A percentile compares a stretch with the other conserved stretches of the same genome.
Conservation (phyloP, 2,329 filamentous ascomycete genomes). For the Colletotrichum tanaceti region DNA sequence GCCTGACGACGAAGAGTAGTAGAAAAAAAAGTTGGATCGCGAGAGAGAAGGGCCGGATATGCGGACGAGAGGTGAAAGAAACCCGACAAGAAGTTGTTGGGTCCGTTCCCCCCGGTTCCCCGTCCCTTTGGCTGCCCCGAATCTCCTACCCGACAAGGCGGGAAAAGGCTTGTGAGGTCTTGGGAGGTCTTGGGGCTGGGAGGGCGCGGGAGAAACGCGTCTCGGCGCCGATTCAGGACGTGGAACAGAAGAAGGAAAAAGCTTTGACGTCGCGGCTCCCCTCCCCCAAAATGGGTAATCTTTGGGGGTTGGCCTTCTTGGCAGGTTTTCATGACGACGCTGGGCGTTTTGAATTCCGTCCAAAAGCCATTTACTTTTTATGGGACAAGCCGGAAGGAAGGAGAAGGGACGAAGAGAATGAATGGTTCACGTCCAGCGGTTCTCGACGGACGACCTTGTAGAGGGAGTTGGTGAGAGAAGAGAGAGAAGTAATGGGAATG, state of each 20-base stretch:
- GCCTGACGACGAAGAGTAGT: neutral
- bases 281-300: neutral
- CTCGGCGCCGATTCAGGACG: conserved; percentile 8
- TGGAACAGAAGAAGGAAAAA: neutral
- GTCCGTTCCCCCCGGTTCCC: neutral
- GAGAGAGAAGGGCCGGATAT: neutral
- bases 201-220: neutral
- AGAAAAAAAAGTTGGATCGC: neutral
- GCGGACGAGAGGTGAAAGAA: neutral
- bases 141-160: neutral
- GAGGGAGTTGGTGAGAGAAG: no score
- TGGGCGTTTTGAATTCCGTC: neutral
- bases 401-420: neutral
- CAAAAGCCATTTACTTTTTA: neutral
- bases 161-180: neutral
- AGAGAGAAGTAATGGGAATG: no score
- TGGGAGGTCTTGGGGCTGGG: conserved; percentile 1
- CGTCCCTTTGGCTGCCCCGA: neutral
- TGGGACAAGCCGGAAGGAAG: neutral
- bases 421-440: neutral
- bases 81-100: neutral
- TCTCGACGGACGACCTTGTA: neutral
- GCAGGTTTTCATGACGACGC: conserved; percentile 11
- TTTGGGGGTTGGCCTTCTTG: neutral
- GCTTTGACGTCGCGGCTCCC: neutral